phyloP scores from a whole-genome alignment of 371 early-diverging fungal genomes.

The Syncephalastrum contaminatum region DNA sequence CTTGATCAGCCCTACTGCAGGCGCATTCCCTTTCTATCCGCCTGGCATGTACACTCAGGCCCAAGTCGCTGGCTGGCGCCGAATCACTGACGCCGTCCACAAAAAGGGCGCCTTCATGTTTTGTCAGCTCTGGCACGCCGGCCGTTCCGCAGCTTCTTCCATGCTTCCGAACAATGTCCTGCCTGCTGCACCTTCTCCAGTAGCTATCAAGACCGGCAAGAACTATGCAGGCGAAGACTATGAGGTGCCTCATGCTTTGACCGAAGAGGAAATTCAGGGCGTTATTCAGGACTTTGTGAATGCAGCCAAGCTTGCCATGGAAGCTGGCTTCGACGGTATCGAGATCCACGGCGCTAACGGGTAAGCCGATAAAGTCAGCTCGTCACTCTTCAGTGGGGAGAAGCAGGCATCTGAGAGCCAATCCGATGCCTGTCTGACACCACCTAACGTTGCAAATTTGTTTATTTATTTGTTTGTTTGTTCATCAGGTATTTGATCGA shows the following conservation, averaged over 20 bases:
- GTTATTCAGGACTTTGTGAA: conserved; percentile 47
- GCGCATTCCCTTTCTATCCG: conserved; percentile 23
- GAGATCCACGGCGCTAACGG: conserved; percentile 70
- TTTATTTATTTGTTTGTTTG: no score
- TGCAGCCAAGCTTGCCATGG: conserved; percentile 6
- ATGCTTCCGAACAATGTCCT: conserved; percentile 16
- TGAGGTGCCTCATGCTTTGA: conserved; percentile 59
- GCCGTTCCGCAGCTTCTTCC: conserved; percentile 17
- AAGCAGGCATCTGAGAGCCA: no score
- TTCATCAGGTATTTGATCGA: conserved; percentile 47
- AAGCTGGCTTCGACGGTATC: conserved; percentile 20
- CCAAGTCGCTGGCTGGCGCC: conserved; percentile 58
- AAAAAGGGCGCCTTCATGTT: conserved; percentile 51
- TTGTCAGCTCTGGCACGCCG: conserved; percentile 60
- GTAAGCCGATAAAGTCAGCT: no score
- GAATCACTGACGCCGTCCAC: conserved; percentile 57
- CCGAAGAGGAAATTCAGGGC: conserved; percentile 57
- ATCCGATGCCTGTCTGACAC: no score
- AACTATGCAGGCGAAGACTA: conserved; percentile 11
- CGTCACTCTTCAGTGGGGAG: no score
- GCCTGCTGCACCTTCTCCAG: conserved; percentile 32
- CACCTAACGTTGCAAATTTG: no score
- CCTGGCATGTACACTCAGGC: conserved; percentile 49
- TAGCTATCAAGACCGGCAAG: conserved; percentile 10
- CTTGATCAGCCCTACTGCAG: conserved; percentile 36